Evolutionary conservation across 257 asterid genomes (phyloP), one percentile per base, ranked within the genome.

Genomic region (Penstemon newberryi): DNA sequence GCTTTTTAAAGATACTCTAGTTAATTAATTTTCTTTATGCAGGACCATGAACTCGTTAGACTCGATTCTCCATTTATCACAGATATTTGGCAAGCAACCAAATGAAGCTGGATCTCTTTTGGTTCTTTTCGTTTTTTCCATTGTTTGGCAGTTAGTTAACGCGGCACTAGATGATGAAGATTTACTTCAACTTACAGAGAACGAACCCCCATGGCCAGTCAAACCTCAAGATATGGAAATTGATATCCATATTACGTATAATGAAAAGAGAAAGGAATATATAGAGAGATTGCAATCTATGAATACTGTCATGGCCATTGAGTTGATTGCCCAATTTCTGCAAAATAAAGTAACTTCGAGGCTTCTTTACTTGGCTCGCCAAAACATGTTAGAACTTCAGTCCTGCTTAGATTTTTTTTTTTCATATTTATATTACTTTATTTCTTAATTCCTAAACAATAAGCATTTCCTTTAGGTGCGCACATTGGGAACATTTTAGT

Each of bases 291-390:
- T 90, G 84, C 81, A 81, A 73, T 59, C 76, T 70, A 42, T 72
- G 56, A 93, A 90, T 73, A 83, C 87, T 46, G 50, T 72, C 76
- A 79, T 88, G 83, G 83, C 90, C 43, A 43, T 93, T 11, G 95
- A 90, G 80, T 80, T 93, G 84, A 82, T 88, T 43, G 90, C 83
- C 39, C 83, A 80, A 56, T 86, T 93, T 65, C 81, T 90, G 38
- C 88, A 83, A 78, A 84, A 87, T 65, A 87, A 88, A 81, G 86
- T 73, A 56, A 93, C 96, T 80, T 87, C 89, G 71, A 76, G 86
- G 95, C 85, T 93, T 87, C 96, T 93, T 80, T 78, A 78, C 85
- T 77, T 93, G 96, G 99, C 90, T 47, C 88, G 94, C 80, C 86
- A 83, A 79, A 93, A 90, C 96, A 93, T 88, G 99, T 93, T 57